Conservation (phyloP, 805 yeast species). For the Vanderwaltozyma yarrowii region DNA sequence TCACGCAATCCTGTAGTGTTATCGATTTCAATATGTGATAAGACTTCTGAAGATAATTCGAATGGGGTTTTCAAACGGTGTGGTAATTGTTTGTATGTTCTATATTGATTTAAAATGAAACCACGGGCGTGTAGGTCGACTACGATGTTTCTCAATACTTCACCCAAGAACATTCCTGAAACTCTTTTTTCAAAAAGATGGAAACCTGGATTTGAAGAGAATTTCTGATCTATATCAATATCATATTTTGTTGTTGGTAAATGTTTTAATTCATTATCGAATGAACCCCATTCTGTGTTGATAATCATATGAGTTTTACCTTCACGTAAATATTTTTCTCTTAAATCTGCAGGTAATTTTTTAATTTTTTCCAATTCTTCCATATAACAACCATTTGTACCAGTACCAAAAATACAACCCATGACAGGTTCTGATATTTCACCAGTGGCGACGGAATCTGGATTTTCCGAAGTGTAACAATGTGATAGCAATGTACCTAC, state of each 20-base stretch:
- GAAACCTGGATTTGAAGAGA: slow-evolving; percentile 72
- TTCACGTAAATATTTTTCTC: slow-evolving; percentile 28
- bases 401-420: slow-evolving; percentile 94
- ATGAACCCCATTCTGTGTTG: slow-evolving; percentile 98
- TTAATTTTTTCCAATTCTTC: slow-evolving; percentile 65
- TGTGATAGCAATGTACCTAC: slow-evolving; percentile 88
- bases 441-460: slow-evolving; percentile 39
- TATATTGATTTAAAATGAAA: slow-evolving; percentile 48
- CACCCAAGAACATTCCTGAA: slow-evolving; percentile 89
- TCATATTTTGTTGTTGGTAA: slow-evolving; percentile 79
- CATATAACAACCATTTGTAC: slow-evolving; percentile 92
- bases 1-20: slow-evolving; percentile 62
- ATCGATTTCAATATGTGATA: slow-evolving; percentile 80
- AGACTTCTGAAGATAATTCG: slow-evolving; percentile 67
- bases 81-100: slow-evolving; percentile 29
- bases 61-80: slow-evolving; percentile 69
- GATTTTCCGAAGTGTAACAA: slow-evolving; percentile 54
- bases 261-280: slow-evolving; percentile 69
- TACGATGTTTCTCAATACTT: slow-evolving; percentile 63
- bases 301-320: slow-evolving; percentile 68
- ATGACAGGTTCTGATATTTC: slow-evolving; percentile 66
- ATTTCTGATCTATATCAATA: slow-evolving; percentile 48
- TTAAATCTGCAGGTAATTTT: slow-evolving; percentile 47
- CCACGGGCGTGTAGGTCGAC: slow-evolving; percentile 55
- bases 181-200: slow-evolving; percentile 91